These are phyloP conservation scores for Cladobotryum mycophilum DNA, from an alignment of 2,329 filamentous ascomycete genomes.

Conservation along the genomic window DNA sequence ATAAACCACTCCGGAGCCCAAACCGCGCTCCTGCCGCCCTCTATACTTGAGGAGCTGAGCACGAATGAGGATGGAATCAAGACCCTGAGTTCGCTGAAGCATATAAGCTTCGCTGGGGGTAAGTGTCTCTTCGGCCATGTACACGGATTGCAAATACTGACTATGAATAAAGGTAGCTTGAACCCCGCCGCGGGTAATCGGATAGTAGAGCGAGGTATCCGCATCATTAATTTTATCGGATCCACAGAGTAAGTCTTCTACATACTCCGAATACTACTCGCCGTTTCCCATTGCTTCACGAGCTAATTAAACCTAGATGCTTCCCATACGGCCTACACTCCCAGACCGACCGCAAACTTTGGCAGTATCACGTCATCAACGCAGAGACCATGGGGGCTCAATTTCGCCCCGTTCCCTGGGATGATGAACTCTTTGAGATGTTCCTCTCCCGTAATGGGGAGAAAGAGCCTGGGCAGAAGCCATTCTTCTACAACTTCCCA, in stretches of 20 bases:
- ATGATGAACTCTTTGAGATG: constrained; percentile 20
- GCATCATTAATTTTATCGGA: constrained; percentile 32
- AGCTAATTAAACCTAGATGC: constrained; percentile 19
- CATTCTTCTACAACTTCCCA: constrained; percentile 31
- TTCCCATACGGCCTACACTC: constrained; percentile 28
- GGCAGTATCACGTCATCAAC: constrained; percentile 39
- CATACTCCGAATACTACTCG: background rate
- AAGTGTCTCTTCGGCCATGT: constrained; percentile 1
- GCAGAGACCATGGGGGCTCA: constrained; percentile 34
- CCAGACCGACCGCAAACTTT: constrained; percentile 27
- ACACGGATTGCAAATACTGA: background rate
- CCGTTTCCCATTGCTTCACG: background rate
- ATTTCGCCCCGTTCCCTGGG: constrained; percentile 24
- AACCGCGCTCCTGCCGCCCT: constrained; percentile 28
- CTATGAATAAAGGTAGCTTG: constrained; percentile 27
- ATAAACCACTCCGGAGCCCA: constrained; percentile 23
- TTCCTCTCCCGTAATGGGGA: constrained; percentile 31
- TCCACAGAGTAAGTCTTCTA: constrained; percentile 34
- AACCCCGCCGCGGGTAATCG: constrained; percentile 30
- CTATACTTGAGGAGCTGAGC: constrained; percentile 39
- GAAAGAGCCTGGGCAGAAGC: constrained; percentile 28
- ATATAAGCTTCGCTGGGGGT: constrained; percentile 34
- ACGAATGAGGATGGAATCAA: constrained; percentile 24
- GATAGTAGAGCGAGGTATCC: constrained; percentile 29
- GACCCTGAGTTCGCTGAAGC: constrained; percentile 26